A percentile compares a stretch with the other conserved stretches of the same genome.
These are phyloP conservation scores for Carex kokanica DNA, from an alignment of 176 grass and related monocot genomes.

Conservation along the genomic window DNA sequence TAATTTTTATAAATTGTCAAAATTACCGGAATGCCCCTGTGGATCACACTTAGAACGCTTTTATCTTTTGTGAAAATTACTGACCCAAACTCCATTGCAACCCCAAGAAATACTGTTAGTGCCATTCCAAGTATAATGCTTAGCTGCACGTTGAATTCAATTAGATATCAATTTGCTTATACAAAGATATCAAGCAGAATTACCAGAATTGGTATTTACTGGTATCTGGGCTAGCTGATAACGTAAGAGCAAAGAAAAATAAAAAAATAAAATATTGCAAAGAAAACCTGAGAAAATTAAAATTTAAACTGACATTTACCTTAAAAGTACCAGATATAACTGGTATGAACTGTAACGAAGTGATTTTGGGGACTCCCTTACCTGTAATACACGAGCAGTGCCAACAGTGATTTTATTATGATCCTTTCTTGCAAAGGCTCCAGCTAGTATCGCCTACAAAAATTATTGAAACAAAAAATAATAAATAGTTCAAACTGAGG, in stretches of 20 bases:
- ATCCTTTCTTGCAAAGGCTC: constrained; percentile 75
- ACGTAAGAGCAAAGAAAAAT: neutral
- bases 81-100: constrained; percentile 53
- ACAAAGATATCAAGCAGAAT: neutral
- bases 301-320: neutral
- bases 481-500: neutral
- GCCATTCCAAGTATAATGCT: constrained; percentile 57
- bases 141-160: constrained; percentile 40
- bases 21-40: constrained; percentile 69
- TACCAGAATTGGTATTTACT: neutral
- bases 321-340: neutral
- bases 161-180: neutral
- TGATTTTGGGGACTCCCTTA: constrained; percentile 9
- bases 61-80: constrained; percentile 64
- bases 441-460: constrained; percentile 79
- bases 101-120: constrained; percentile 56
- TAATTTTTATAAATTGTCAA: neutral
- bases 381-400: constrained; percentile 79
- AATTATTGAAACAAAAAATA: neutral
- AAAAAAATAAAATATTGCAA: neutral
- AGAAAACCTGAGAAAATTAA: neutral
- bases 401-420: constrained; percentile 41
- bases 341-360: neutral
- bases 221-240: neutral
- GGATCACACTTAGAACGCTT: constrained; percentile 52